Evolutionary conservation across 148 eudicot genomes (phyloP).

Genomic region (Dianthus caryophyllus): DNA sequence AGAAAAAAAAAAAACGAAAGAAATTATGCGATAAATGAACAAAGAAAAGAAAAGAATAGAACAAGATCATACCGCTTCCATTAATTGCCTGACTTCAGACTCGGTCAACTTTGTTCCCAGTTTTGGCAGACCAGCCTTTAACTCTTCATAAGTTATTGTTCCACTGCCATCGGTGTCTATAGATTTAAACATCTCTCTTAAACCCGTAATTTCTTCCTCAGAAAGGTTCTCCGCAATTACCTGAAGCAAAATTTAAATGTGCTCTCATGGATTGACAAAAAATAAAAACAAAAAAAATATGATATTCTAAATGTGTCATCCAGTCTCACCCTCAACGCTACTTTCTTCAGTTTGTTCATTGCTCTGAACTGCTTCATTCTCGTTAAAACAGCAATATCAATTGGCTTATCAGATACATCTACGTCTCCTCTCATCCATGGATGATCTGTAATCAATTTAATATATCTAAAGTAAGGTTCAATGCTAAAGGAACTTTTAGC

Average conservation of each 20-base stretch:
- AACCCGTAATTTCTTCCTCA: conserved; percentile 93
- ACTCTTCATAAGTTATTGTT: conserved; percentile 86
- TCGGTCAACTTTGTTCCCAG: conserved; percentile 84
- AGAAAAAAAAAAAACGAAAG: too few species aligned
- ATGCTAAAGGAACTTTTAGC: not conserved
- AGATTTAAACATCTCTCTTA: conserved; percentile 94
- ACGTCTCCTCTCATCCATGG: conserved; percentile 98
- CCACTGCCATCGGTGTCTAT: conserved; percentile 92
- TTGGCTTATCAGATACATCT: conserved; percentile 97
- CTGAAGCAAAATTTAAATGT: conserved; percentile 35
- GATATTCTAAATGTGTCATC: not conserved
- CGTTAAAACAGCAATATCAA: conserved; percentile 82
- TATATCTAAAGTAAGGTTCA: conserved; percentile 5
- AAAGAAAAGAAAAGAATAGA: conserved; percentile 1
- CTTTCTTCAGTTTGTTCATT: conserved; percentile 98
- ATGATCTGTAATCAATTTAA: conserved; percentile 58
- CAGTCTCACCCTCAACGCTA: conserved; percentile 72
- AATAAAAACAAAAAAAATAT: not conserved
- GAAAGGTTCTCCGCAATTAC: conserved; percentile 96
- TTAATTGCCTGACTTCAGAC: conserved; percentile 83
- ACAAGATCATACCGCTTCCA: conserved; percentile 81
- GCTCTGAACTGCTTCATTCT: conserved; percentile 99
- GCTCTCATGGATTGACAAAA: not conserved
- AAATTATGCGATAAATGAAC: not conserved
- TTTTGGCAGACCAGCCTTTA: conserved; percentile 87